phyloP scores from a whole-genome alignment of 2,329 filamentous ascomycete genomes.

The Pestalotiopsis sp. region DNA sequence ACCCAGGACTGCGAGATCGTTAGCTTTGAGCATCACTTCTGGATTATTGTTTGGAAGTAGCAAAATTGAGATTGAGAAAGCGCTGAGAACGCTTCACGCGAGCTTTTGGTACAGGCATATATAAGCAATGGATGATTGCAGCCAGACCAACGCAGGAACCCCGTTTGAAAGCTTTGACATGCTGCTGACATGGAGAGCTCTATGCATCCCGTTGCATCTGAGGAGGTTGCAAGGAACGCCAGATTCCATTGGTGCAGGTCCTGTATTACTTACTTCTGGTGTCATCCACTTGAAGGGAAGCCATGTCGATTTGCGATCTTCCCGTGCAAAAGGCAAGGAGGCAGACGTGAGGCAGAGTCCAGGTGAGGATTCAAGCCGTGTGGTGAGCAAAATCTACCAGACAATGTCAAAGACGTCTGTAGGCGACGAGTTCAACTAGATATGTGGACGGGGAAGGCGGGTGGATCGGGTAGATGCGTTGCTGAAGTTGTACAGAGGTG shows the following conservation, averaged over 20 bases:
- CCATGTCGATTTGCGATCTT: conserved; percentile 38
- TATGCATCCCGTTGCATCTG: background rate
- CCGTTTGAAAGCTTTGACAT: background rate
- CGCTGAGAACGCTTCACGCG: background rate
- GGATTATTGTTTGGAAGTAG: background rate
- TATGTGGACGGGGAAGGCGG: conserved; percentile 3
- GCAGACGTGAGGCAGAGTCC: conserved; percentile 8
- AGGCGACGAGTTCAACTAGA: background rate
- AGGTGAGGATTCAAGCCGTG: background rate
- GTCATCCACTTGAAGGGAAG: conserved; percentile 36
- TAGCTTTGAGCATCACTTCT: conserved; percentile 31
- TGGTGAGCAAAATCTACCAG: background rate
- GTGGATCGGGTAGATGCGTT: conserved; percentile 1
- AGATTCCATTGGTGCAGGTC: background rate
- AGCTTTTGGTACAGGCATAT: background rate
- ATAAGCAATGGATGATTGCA: background rate
- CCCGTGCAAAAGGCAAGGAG: conserved; percentile 13
- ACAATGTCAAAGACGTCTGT: background rate
- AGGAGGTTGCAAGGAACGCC: background rate
- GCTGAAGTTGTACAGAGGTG: conserved; percentile 7
- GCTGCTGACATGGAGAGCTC: background rate
- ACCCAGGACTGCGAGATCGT: conserved; percentile 69
- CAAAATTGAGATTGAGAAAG: background rate
- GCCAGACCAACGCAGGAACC: background rate
- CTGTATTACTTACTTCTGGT: conserved; percentile 36